Evolutionary conservation across 116 monocot genomes (phyloP), one percentile per base, ranked within the genome.

Genomic region (Papilionanthe hybrid): DNA sequence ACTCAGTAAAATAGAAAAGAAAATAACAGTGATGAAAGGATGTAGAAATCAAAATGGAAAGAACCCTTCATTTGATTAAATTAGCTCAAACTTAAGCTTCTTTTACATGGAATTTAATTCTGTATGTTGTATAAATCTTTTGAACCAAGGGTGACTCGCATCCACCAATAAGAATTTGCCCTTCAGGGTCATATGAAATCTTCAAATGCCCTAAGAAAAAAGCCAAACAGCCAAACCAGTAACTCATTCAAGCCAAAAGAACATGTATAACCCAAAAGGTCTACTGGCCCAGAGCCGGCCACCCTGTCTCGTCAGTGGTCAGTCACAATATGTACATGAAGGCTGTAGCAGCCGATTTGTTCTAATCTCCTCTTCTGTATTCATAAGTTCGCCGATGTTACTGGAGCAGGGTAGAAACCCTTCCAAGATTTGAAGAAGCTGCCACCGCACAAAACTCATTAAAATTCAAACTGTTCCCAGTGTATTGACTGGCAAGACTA

Each of bases 51-150:
- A 43, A 43, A 73, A 47, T 25, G 27, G 23, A 69, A 75, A 42
- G 75, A 83, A 82, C 72, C 71, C 58, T 78, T 48, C 83, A 83
- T 83, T 78, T 72, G 29, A 72, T 78, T 73, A 83, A 73, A 78
- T 72, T 44, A 42, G 77, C 19, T 57, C 63, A 73, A 58, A 63
- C 58, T 73, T 29, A n/a, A 83, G 72, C 72, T 72, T 20, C 77
- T 82, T 79, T 83, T 80, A 82, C 72, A 80, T 65, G 65, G 80
- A 41, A 77, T 60, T 68, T 63, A 80, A 43, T 79, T 79, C 37
- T 72, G 80, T 83, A 80, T 80, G 77, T 69, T 60, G 82, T 83
- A 80, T 83, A 80, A 76, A 83, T 50, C 28, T 48, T 78, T 47
- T 49, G 75, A 75, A 75, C 75, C 27, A 22, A 75, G 19, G 75